Evolutionary conservation across 2,329 filamentous ascomycete genomes (phyloP).

Genomic region (Penicillium frequentans): DNA sequence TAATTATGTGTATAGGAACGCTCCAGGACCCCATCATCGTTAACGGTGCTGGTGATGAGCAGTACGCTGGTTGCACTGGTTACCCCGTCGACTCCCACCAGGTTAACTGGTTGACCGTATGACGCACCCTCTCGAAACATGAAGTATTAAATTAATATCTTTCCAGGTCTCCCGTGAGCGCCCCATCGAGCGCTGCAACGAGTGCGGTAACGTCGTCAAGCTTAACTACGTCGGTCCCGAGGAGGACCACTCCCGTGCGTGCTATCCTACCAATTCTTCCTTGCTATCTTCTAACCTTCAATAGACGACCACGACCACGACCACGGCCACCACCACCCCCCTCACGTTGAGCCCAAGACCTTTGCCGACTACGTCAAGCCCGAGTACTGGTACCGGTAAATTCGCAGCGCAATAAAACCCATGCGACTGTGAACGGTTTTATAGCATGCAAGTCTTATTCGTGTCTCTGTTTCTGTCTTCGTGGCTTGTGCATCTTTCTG

Average conservation of each 20-base stretch:
- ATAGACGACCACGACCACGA: constrained; percentile 43
- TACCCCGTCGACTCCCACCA: constrained; percentile 87
- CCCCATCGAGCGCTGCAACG: constrained; percentile 90
- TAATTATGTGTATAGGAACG: constrained; percentile 61
- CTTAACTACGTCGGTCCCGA: constrained; percentile 91
- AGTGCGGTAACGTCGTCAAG: constrained; percentile 96
- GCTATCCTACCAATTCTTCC: neutral
- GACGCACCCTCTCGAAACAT: constrained; percentile 26
- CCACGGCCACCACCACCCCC: constrained; percentile 46
- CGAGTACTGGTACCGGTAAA: constrained; percentile 76
- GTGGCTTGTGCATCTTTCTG: constrained; percentile 17
- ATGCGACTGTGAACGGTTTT: constrained; percentile 17
- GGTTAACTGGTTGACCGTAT: constrained; percentile 86
- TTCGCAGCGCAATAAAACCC: constrained; percentile 14
- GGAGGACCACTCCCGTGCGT: constrained; percentile 66
- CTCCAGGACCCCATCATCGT: constrained; percentile 87
- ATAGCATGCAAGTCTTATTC: constrained; percentile 11
- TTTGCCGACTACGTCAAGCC: constrained; percentile 95
- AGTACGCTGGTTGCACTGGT: constrained; percentile 95
- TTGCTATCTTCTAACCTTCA: constrained; percentile 6
- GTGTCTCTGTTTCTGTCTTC: constrained; percentile 17
- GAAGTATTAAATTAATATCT: constrained; percentile 17
- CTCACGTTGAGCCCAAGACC: constrained; percentile 83
- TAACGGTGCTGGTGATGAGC: constrained; percentile 90
- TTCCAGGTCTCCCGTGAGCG: constrained; percentile 78